phyloP scores from a whole-genome alignment of 192 early-diverging fungal genomes.

The Lunasporangiospora selenospora region DNA sequence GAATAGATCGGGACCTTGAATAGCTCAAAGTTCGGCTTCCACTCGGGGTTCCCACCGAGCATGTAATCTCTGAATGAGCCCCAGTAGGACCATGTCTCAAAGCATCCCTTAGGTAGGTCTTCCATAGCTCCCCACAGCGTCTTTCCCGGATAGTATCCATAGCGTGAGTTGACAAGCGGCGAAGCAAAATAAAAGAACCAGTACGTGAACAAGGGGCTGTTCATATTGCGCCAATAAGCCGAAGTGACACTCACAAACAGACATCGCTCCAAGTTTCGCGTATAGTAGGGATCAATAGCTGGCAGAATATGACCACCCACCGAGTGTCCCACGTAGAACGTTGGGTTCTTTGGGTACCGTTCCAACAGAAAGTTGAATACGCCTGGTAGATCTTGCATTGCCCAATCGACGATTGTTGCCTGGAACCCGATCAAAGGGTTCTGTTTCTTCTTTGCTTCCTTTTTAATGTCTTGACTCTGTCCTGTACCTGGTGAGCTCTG shows the following conservation, averaged over 20 bases:
- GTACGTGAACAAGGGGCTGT: conserved; percentile 38
- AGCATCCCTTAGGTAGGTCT: conserved; percentile 40
- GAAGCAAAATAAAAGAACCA: conserved; percentile 47
- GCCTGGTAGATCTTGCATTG: conserved; percentile 29
- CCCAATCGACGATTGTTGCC: conserved; percentile 44
- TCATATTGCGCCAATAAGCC: conserved; percentile 43
- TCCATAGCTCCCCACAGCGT: conserved; percentile 43
- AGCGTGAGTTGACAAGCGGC: conserved; percentile 21
- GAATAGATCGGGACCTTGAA: conserved; percentile 42
- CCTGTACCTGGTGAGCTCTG: not conserved
- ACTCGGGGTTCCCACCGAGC: conserved; percentile 46
- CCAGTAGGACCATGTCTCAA: conserved; percentile 40
- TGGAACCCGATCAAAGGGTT: conserved; percentile 44
- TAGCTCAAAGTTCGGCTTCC: conserved; percentile 41
- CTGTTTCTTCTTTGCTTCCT: not conserved
- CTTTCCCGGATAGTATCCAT: conserved; percentile 42
- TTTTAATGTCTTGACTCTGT: not conserved
- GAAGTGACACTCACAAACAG: conserved; percentile 39
- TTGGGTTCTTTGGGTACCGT: conserved; percentile 33
- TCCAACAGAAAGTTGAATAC: conserved; percentile 36
- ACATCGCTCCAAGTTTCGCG: conserved; percentile 36
- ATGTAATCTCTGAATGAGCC: conserved; percentile 34
- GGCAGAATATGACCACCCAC: conserved; percentile 38
- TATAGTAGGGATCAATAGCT: conserved; percentile 35
- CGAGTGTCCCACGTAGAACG: conserved; percentile 32